Conservation (phyloP, 2,329 filamentous ascomycete genomes). For the Plenodomus lindquistii region DNA sequence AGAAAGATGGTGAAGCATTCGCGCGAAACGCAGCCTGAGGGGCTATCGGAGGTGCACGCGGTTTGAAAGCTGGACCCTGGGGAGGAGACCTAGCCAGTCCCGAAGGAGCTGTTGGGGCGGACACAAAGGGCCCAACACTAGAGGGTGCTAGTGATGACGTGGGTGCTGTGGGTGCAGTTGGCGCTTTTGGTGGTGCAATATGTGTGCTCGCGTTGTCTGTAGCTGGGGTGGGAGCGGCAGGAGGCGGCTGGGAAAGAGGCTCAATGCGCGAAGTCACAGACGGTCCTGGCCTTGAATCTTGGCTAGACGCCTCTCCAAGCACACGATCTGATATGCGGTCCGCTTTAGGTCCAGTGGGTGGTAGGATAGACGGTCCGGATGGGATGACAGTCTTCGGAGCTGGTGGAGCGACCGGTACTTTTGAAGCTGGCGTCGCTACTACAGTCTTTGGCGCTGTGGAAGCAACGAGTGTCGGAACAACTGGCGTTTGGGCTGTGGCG, state of each 20-base stretch:
- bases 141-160: constrained; percentile 8
- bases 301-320: constrained; percentile 18
- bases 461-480: constrained; percentile 5
- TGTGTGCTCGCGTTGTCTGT: constrained; percentile 12
- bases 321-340: constrained; percentile 38
- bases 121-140: constrained; percentile 5
- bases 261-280: constrained; percentile 29
- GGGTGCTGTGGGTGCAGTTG: constrained; percentile 9
- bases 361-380: constrained; percentile 37
- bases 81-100: constrained; percentile 33
- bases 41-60: constrained; percentile 36
- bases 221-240: constrained; percentile 12
- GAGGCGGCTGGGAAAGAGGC: constrained; percentile 18
- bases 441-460: constrained; percentile 37
- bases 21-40: constrained; percentile 37
- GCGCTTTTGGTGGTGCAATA: constrained; percentile 17
- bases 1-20: constrained; percentile 40
- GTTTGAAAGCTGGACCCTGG: constrained; percentile 32
- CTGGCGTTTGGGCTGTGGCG: constrained; percentile 9
- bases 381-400: constrained; percentile 48
- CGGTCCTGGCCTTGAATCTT: constrained; percentile 21
- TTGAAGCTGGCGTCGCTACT: constrained; percentile 42
- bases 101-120: constrained; percentile 9
- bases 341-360: constrained; percentile 49
- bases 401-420: constrained; percentile 39